These are phyloP conservation scores for Leptoxyphium fumago DNA, from an alignment of 2,329 filamentous ascomycete species.

Conservation along the genomic window DNA sequence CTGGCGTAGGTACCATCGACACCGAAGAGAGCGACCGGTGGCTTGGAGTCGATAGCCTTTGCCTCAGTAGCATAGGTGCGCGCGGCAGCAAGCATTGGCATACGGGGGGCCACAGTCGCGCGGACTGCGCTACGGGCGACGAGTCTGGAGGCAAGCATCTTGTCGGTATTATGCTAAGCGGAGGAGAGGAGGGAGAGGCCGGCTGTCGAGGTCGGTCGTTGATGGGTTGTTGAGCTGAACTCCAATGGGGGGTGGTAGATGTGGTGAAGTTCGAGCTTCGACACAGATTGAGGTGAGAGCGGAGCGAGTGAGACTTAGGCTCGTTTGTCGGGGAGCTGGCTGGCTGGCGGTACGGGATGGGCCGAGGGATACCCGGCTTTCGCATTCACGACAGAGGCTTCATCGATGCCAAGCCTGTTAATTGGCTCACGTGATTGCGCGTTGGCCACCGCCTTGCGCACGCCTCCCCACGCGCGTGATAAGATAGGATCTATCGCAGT, in stretches of 20 bases:
- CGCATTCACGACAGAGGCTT: too few relatives aligned
- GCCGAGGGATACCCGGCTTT: neutral
- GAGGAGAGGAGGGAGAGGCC: neutral
- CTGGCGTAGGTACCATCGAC: conserved; percentile 96
- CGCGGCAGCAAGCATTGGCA: conserved; percentile 43
- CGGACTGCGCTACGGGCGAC: conserved; percentile 43
- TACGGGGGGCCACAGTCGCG: conserved; percentile 34
- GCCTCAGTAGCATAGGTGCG: conserved; percentile 59
- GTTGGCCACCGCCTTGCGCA: too few relatives aligned
- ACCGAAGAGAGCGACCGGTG: conserved; percentile 83
- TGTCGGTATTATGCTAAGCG: conserved; percentile 7
- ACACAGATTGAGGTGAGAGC: neutral
- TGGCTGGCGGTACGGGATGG: neutral
- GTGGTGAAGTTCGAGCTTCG: neutral
- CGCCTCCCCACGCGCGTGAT: too few relatives aligned
- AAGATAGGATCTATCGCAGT: too few relatives aligned
- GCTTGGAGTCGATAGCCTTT: conserved; percentile 51
- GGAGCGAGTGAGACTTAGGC: too few relatives aligned
- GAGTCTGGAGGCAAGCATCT: conserved; percentile 42
- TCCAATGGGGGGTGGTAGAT: neutral
- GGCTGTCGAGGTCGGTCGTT: too few relatives aligned
- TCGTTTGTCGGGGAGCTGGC: neutral
- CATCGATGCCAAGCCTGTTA: too few relatives aligned
- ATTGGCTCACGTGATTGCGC: too few relatives aligned
- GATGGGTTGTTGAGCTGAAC: too few relatives aligned